phyloP scores from a whole-genome alignment of 352 stramenopile species.

The Phytopythium montanum region DNA sequence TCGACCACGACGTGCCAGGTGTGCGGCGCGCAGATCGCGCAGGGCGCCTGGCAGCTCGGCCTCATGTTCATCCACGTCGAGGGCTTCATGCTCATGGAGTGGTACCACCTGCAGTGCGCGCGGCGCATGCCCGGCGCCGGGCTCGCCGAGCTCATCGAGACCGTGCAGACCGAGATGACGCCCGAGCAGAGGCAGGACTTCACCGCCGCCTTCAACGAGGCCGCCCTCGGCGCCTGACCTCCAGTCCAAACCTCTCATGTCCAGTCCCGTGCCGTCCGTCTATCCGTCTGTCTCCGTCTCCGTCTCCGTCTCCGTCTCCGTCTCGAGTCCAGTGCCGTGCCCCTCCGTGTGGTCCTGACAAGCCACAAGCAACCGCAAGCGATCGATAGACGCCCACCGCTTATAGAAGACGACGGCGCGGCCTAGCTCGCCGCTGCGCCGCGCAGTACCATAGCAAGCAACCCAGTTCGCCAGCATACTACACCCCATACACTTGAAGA shows the following conservation, averaged over 20 bases:
- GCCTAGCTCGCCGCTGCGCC: background rate
- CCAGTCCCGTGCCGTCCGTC: background rate
- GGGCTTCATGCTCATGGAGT: conserved; percentile 87
- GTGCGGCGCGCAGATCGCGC: conserved; percentile 50
- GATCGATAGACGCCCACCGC: conserved; percentile 1
- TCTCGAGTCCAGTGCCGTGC: background rate
- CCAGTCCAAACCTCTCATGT: background rate
- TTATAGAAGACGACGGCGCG: background rate
- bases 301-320: background rate
- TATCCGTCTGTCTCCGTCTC: background rate
- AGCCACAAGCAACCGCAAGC: background rate
- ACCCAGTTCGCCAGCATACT: background rate
- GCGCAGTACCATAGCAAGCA: background rate
- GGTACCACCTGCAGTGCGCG: conserved; percentile 71
- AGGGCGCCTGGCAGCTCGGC: conserved; percentile 68
- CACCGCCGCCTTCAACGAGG: conserved; percentile 35
- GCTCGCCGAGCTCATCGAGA: conserved; percentile 49
- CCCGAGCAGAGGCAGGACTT: conserved; percentile 50
- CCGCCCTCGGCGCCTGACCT: conserved; percentile 7
- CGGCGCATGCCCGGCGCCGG: conserved; percentile 42
- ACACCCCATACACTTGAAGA: background rate
- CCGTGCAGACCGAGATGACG: conserved; percentile 65
- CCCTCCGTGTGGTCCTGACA: background rate
- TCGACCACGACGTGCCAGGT: conserved; percentile 78
- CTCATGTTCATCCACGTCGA: conserved; percentile 87